Evolutionary conservation across 345 rosid species (phyloP).

Genomic region (Cardiospermum halicacabum): DNA sequence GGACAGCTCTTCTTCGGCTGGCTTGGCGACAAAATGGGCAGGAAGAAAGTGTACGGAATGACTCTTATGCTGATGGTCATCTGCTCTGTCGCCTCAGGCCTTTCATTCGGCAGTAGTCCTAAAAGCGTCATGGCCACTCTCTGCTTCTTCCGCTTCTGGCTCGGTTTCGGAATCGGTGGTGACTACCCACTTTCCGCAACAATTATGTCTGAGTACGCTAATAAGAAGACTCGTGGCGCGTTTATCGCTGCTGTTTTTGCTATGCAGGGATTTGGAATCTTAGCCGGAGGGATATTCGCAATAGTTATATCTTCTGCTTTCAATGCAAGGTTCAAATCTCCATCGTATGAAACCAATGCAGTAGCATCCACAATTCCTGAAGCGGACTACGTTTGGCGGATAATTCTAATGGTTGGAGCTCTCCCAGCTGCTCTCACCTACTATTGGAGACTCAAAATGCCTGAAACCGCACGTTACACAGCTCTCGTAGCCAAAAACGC

Average conservation of each 20-base stretch:
- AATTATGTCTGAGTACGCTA: slow-evolving; percentile 85
- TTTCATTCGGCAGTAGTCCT: slow-evolving; percentile 47
- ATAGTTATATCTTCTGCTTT: slow-evolving; percentile 51
- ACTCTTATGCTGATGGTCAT: slow-evolving; percentile 79
- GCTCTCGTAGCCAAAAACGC: slow-evolving; percentile 80
- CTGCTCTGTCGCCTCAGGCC: slow-evolving; percentile 61
- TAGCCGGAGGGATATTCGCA: slow-evolving; percentile 70
- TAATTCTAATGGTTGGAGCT: slow-evolving; percentile 76
- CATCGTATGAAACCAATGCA: slow-evolving; percentile 41
- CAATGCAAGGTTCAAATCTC: slow-evolving; percentile 42
- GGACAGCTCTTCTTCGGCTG: slow-evolving; percentile 85
- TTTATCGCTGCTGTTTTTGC: slow-evolving; percentile 93
- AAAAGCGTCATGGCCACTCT: slow-evolving; percentile 61
- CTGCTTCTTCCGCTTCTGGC: slow-evolving; percentile 85
- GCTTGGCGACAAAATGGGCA: slow-evolving; percentile 76
- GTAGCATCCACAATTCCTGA: slow-evolving; percentile 51
- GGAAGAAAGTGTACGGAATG: slow-evolving; percentile 75
- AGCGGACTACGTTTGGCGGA: slow-evolving; percentile 83
- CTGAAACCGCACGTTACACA: slow-evolving; percentile 86
- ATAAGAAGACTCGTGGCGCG: slow-evolving; percentile 85
- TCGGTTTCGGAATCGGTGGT: slow-evolving; percentile 80
- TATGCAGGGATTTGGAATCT: slow-evolving; percentile 88
- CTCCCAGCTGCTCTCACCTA: slow-evolving; percentile 76
- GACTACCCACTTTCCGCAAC: slow-evolving; percentile 84
- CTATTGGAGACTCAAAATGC: slow-evolving; percentile 84